Conservation (phyloP, 139 green algal species). For the Chlamydomonas urium region DNA sequence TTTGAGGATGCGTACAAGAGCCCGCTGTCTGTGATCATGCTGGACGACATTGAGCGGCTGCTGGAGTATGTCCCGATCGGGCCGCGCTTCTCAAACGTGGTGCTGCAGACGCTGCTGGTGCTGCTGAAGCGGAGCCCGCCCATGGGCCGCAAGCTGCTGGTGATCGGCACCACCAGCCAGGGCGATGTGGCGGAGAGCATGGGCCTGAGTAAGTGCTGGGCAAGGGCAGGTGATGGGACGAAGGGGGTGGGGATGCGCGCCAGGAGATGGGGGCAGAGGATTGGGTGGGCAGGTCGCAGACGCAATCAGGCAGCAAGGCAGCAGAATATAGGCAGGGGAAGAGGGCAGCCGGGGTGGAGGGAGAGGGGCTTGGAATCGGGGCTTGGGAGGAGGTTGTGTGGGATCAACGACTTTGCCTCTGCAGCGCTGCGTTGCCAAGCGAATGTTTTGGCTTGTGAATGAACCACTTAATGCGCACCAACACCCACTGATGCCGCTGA, state of each 20-base stretch:
- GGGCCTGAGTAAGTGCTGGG: slow-evolving; percentile 39
- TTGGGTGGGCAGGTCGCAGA: no score
- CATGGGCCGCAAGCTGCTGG: slow-evolving; percentile 75
- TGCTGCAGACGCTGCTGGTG: slow-evolving; percentile 93
- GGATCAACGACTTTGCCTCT: no score
- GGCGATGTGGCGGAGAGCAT: slow-evolving; percentile 76
- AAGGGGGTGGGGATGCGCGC: neutral
- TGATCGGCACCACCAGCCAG: slow-evolving; percentile 75
- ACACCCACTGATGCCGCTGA: no score
- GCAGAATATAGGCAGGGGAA: no score
- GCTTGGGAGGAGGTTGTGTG: no score
- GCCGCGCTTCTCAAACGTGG: slow-evolving; percentile 90
- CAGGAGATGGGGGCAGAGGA: no score
- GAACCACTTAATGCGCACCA: no score
- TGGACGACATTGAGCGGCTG: slow-evolving; percentile 98
- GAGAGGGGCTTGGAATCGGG: no score
- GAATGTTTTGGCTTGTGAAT: no score
- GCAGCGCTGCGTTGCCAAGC: no score
- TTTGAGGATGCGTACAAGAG: slow-evolving; percentile 97
- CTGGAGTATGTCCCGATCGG: slow-evolving; percentile 97
- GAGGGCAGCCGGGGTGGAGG: no score
- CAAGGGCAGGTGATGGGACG: neutral
- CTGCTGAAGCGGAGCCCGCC: slow-evolving; percentile 92
- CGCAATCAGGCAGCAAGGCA: no score
- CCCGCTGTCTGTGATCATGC: slow-evolving; percentile 77